A percentile compares a stretch with the other conserved stretches of the same genome.
These are phyloP conservation scores for Millerago galiae DNA, from an alignment of 805 yeast species.

Conservation along the genomic window DNA sequence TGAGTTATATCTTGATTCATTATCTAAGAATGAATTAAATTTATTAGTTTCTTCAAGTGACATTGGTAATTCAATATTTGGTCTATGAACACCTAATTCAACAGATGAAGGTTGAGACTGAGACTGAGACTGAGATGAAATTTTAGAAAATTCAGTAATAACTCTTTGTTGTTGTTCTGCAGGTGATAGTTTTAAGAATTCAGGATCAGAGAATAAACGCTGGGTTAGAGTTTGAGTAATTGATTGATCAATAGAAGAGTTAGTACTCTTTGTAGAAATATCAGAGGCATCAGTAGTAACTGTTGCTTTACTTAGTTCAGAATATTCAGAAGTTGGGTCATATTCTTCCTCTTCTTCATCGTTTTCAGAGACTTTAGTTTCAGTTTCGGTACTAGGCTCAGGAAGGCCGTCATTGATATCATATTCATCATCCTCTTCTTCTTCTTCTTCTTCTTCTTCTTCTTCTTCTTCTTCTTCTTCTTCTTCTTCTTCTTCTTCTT, in stretches of 20 bases:
- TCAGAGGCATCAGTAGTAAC: conserved; percentile 3
- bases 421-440: conserved; percentile 8
- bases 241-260: conserved; percentile 19
- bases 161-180: conserved; percentile 29
- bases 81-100: conserved; percentile 36
- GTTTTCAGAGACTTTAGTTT: background rate
- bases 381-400: background rate
- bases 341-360: conserved; percentile 6
- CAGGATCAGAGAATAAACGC: conserved; percentile 27
- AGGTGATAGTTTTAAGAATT: conserved; percentile 29
- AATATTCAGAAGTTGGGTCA: conserved; percentile 8
- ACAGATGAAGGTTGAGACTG: conserved; percentile 16
- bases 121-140: conserved; percentile 13
- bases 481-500: background rate
- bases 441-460: conserved; percentile 9
- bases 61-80: conserved; percentile 54
- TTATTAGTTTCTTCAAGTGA: conserved; percentile 43
- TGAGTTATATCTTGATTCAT: conserved; percentile 45
- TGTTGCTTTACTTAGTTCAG: conserved; percentile 1
- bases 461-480: conserved; percentile 1
- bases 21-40: conserved; percentile 45
- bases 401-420: background rate
- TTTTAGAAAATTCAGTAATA: conserved; percentile 28
- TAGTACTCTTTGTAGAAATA: conserved; percentile 4
- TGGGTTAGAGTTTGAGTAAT: conserved; percentile 10